A percentile compares a stretch with the other conserved stretches of the same genome.
Conservation (phyloP, 192 early-diverging fungal species). For the Chytriomyces hyalinus region DNA sequence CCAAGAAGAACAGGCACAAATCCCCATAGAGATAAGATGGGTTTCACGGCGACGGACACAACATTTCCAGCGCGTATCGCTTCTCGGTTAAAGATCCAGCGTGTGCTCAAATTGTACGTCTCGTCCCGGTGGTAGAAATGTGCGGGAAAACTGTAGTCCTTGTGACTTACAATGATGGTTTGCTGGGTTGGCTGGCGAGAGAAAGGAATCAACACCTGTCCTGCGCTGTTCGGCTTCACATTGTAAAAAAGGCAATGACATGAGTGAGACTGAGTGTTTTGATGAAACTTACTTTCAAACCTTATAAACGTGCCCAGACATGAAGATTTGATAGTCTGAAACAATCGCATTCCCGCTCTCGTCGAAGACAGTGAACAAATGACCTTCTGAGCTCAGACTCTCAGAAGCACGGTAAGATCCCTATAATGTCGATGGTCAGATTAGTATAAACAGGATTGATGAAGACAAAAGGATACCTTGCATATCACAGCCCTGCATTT, state of each 20-base stretch:
- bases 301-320: constrained; percentile 20
- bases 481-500: constrained; percentile 16
- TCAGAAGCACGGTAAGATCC: constrained; percentile 8
- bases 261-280: background rate
- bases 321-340: background rate
- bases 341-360: constrained; percentile 1
- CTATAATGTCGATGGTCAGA: background rate
- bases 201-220: constrained; percentile 20
- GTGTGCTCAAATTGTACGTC: background rate
- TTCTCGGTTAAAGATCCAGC: constrained; percentile 28
- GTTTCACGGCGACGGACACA: constrained; percentile 16
- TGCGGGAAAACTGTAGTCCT: constrained; percentile 15
- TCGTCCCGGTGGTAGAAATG: constrained; percentile 6
- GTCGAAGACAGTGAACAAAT: constrained; percentile 20
- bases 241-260: background rate
- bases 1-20: background rate
- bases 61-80: constrained; percentile 15
- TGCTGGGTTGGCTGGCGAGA: background rate
- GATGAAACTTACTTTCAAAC: background rate
- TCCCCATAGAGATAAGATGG: background rate
- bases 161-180: constrained; percentile 12
- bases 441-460: background rate
- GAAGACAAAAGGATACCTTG: background rate
- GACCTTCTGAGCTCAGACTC: background rate
- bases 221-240: constrained; percentile 8